Percentiles rank a stretch among this genome's conserved stretches.
These are phyloP conservation scores for Elsinoe arachidis DNA, from an alignment of 2,329 filamentous ascomycete genomes.

Conservation along the genomic window DNA sequence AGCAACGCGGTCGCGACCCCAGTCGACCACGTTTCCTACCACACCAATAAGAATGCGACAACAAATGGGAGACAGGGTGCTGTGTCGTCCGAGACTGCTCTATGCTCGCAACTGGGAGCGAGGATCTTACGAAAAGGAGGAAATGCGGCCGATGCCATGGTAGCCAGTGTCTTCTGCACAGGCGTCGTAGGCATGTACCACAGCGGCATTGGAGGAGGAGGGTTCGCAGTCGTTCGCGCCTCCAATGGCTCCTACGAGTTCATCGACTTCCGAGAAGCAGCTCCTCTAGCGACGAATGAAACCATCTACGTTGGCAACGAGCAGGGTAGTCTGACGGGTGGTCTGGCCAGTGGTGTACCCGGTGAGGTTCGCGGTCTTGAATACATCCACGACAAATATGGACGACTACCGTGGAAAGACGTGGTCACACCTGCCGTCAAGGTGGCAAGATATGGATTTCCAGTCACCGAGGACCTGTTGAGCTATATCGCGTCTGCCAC, in stretches of 20 bases:
- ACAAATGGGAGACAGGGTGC: constrained; percentile 28
- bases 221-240: constrained; percentile 74
- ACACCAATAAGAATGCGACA: background rate
- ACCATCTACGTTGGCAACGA: constrained; percentile 64
- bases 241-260: constrained; percentile 70
- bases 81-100: constrained; percentile 37
- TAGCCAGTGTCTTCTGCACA: constrained; percentile 40
- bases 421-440: constrained; percentile 67
- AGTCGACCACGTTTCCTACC: background rate
- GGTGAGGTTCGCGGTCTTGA: constrained; percentile 72
- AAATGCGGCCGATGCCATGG: constrained; percentile 42
- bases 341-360: constrained; percentile 50
- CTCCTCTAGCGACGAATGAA: constrained; percentile 61
- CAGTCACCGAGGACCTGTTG: constrained; percentile 63
- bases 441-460: constrained; percentile 66
- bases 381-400: constrained; percentile 65
- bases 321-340: constrained; percentile 21
- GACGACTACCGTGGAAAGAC: constrained; percentile 45
- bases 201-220: constrained; percentile 74
- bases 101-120: constrained; percentile 41
- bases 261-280: constrained; percentile 84
- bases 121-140: constrained; percentile 41
- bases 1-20: background rate
- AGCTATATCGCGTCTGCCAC: constrained; percentile 58
- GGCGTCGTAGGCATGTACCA: constrained; percentile 42